Base-by-base conservation (phyloP, 257 asterid species). In the Paraleonurus japonicus region DNA sequence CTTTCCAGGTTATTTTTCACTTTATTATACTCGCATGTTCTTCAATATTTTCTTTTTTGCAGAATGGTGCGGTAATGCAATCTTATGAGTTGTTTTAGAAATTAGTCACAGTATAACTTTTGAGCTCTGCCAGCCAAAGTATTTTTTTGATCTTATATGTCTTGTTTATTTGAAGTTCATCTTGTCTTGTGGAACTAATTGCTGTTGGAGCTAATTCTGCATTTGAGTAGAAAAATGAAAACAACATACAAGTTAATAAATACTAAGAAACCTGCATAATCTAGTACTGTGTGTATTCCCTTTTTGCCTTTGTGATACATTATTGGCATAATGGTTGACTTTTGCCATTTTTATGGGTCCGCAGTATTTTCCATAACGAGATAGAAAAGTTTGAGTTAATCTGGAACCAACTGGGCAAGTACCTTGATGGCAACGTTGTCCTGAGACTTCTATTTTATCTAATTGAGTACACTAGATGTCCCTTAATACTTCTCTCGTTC, bases 1-100 rank as follows among this genome's bases (percentile, higher is more conserved):
- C 75, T 54, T 70, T 88, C 61, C 99, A 95, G 99, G 99, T 95
- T 76, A 78, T 81, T 54, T 65, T 76, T 61, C 75, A 47, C 16
- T 75, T 72, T 51, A 30, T 20, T 10, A 24, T 76, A 54, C 74
- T 66, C 32, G 33, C 12, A 53, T 81, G 58, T 51, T 71, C 66
- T 73, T 54, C 65, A 60, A 69, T 27, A 15, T 19, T 20, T 71
- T 55, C 24, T 19, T 55, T 37, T 70, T 59, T 51, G 28, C 43
- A 54, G 66, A 61, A 68, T 33, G 72, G 23, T 43, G 67, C 58
- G 9, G 30, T 19, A 39, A 32, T 65, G 70, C 26, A 66, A 69
- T 75, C 59, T 66, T 62, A 7, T 66, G 45, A 50, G 60, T 15
- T 45, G 33, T 69, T 37, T 39, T 66, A 61, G 64, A 67, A 28